phyloP scores from a whole-genome alignment of 768 basidiomycete genomes.

The Glaciozyma antarctica region DNA sequence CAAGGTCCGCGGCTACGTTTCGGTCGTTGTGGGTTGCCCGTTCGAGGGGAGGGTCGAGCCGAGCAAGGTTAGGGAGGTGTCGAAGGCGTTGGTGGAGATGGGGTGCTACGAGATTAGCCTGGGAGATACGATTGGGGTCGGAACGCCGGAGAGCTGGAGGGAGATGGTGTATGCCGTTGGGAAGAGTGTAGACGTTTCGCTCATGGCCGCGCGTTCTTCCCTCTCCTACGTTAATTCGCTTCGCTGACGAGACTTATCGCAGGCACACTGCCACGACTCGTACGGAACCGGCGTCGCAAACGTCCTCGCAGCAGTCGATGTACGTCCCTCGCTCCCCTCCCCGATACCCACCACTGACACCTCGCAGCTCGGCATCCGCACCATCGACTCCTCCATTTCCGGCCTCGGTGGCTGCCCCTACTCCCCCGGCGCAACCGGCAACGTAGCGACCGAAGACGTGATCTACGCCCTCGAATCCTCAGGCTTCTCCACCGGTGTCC shows the following conservation, averaged over 20 bases:
- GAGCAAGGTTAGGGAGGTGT: slow-evolving; percentile 55
- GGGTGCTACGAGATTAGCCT: slow-evolving; percentile 77
- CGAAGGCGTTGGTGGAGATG: slow-evolving; percentile 67
- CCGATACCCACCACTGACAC: background rate
- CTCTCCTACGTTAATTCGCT: background rate
- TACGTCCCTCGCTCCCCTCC: slow-evolving; percentile 37
- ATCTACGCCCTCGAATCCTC: slow-evolving; percentile 68
- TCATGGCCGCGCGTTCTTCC: slow-evolving; percentile 48
- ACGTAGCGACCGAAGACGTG: slow-evolving; percentile 76
- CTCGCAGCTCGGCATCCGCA: slow-evolving; percentile 52
- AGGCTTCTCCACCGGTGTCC: slow-evolving; percentile 48
- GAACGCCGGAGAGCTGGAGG: slow-evolving; percentile 59
- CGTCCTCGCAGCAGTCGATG: slow-evolving; percentile 32
- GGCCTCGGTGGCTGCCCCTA: slow-evolving; percentile 94
- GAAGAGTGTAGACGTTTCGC: slow-evolving; percentile 52
- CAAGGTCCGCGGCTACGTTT: slow-evolving; percentile 45
- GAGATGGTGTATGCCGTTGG: slow-evolving; percentile 63
- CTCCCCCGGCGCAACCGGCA: slow-evolving; percentile 90
- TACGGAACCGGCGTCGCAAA: slow-evolving; percentile 58
- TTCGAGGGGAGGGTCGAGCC: slow-evolving; percentile 70
- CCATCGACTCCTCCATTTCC: slow-evolving; percentile 70
- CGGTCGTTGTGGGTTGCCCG: slow-evolving; percentile 50
- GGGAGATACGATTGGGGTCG: slow-evolving; percentile 84
- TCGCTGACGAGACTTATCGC: background rate
- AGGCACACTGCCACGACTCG: slow-evolving; percentile 72